Conservation (phyloP, 768 basidiomycete species). For the Tylopilus balloui region DNA sequence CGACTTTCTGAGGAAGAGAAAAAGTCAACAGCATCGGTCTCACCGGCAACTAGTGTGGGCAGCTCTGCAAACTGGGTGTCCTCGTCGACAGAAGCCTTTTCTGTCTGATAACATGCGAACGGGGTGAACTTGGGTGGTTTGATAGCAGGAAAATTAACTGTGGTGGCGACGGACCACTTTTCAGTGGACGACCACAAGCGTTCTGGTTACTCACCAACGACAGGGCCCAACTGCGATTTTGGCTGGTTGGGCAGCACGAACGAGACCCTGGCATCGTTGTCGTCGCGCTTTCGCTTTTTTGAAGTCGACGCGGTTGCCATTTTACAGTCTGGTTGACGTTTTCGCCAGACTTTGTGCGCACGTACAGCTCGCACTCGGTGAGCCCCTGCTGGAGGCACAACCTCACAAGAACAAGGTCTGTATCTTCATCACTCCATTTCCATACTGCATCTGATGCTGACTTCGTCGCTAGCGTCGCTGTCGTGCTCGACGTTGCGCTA, state of each 20-base stretch:
- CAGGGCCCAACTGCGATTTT: conserved; percentile 42
- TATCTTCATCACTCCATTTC: conserved; percentile 6
- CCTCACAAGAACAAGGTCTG: conserved; percentile 24
- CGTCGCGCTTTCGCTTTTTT: conserved; percentile 50
- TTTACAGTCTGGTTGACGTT: conserved; percentile 14
- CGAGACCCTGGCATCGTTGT: conserved; percentile 32
- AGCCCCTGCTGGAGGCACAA: conserved; percentile 5
- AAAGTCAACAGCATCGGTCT: conserved; percentile 82
- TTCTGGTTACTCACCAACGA: conserved; percentile 41
- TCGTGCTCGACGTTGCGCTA: conserved; percentile 20
- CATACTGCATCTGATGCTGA: conserved; percentile 12
- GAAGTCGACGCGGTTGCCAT: conserved; percentile 26
- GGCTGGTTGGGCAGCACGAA: conserved; percentile 36
- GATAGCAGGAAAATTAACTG: conserved; percentile 65
- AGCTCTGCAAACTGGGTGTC: conserved; percentile 31
- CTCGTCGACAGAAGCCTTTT: conserved; percentile 18
- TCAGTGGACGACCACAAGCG: conserved; percentile 26
- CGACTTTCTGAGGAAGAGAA: conserved; percentile 56
- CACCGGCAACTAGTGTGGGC: conserved; percentile 60
- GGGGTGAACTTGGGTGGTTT: conserved; percentile 52
- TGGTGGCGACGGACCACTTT: conserved; percentile 11
- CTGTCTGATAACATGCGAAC: conserved; percentile 58
- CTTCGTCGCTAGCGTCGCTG: conserved; percentile 8
- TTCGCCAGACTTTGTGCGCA: conserved; percentile 1
- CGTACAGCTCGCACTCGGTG: background rate